Conservation (phyloP, 202 grass and related monocot genomes). For the Panicum hallii region DNA sequence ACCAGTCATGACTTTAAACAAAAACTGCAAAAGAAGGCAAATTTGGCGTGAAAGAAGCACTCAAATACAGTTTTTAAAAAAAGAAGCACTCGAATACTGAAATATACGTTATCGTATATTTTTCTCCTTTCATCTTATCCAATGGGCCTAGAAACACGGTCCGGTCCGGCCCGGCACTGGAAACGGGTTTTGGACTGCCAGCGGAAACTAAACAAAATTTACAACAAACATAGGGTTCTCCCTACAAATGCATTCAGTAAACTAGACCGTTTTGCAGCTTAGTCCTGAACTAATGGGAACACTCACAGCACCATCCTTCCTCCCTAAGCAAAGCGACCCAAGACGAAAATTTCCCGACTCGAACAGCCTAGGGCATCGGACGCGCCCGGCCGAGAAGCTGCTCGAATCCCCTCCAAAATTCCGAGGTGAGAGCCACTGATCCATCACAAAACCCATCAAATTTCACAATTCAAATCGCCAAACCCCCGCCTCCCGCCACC, state of each 20-base stretch:
- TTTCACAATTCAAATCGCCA: constrained; percentile 24
- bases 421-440: constrained; percentile 34
- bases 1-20: neutral
- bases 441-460: constrained; percentile 21
- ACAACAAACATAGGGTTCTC: neutral
- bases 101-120: neutral
- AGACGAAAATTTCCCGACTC: neutral
- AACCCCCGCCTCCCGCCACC: neutral
- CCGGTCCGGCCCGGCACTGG: neutral
- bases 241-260: neutral
- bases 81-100: neutral
- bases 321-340: constrained; percentile 5
- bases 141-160: neutral
- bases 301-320: neutral
- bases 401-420: constrained; percentile 53
- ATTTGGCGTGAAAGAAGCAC: neutral
- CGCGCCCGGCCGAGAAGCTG: constrained; percentile 33
- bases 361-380: constrained; percentile 46
- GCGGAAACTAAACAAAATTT: neutral
- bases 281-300: neutral
- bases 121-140: neutral
- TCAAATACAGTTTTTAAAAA: neutral
- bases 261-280: neutral
- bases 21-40: neutral
- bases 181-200: neutral